A percentile compares a stretch with the other conserved stretches of the same genome.
Conservation (phyloP, 805 yeast species). For the Myxozyma vanderwaltii region DNA sequence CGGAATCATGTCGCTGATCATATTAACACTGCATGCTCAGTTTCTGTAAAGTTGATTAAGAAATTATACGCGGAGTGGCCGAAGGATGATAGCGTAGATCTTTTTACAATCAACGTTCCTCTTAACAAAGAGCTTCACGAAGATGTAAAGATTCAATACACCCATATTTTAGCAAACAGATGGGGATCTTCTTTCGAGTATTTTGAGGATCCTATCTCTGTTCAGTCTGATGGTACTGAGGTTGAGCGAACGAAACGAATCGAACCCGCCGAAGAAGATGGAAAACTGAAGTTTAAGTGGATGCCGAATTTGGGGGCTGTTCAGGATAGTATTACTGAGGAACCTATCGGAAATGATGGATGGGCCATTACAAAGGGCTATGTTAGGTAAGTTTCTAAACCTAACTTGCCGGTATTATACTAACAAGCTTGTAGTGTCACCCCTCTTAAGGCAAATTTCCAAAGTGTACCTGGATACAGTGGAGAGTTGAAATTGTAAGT, state of each 20-base stretch:
- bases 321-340: constrained; percentile 53
- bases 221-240: constrained; percentile 14
- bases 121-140: constrained; percentile 55
- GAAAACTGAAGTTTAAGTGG: constrained; percentile 64
- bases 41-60: constrained; percentile 64
- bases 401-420: not conserved
- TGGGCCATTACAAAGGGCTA: constrained; percentile 65
- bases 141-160: constrained; percentile 66
- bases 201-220: constrained; percentile 30
- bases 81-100: constrained; percentile 53
- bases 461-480: constrained; percentile 50
- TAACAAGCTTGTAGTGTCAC: constrained; percentile 51
- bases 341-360: constrained; percentile 62
- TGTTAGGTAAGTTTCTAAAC: constrained; percentile 49
- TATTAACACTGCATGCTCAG: constrained; percentile 64
- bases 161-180: constrained; percentile 77
- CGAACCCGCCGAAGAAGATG: constrained; percentile 51
- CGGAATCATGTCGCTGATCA: constrained; percentile 53
- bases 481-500: constrained; percentile 59
- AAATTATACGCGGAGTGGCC: constrained; percentile 64
- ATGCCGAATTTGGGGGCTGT: constrained; percentile 75
- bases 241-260: constrained; percentile 25
- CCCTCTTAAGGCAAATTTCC: constrained; percentile 71
- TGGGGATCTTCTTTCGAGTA: constrained; percentile 70
- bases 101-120: constrained; percentile 86